These are phyloP conservation scores for Cladosporium cucumerinum DNA, from an alignment of 2,329 filamentous ascomycete genomes.

Conservation along the genomic window DNA sequence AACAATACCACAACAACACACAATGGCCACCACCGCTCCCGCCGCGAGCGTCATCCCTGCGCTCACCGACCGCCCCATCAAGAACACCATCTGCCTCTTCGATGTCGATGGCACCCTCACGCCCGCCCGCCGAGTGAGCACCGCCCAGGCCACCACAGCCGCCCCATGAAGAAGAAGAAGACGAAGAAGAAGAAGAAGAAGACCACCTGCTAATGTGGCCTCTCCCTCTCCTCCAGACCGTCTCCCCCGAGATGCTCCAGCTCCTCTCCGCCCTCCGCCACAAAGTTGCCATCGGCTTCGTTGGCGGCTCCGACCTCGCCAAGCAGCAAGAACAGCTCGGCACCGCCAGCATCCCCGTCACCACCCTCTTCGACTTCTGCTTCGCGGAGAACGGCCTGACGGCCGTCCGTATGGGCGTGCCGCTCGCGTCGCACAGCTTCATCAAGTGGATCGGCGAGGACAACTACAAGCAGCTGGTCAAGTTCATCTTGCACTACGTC, in stretches of 20 bases:
- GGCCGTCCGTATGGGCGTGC: constrained; percentile 77
- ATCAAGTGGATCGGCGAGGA: constrained; percentile 88
- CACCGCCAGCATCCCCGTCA: constrained; percentile 64
- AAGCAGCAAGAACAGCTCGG: constrained; percentile 98
- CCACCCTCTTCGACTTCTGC: constrained; percentile 90
- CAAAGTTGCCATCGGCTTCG: constrained; percentile 85
- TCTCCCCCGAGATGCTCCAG: constrained; percentile 76
- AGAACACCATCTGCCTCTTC: constrained; percentile 92
- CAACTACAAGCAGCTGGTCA: constrained; percentile 73
- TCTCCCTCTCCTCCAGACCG: constrained; percentile 34
- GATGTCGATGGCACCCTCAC: constrained; percentile 95
- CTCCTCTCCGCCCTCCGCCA: constrained; percentile 77
- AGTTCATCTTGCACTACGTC: constrained; percentile 75
- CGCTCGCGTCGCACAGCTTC: constrained; percentile 77
- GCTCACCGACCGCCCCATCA: constrained; percentile 77
- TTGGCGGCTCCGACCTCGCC: constrained; percentile 84
- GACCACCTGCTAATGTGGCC: constrained; percentile 5
- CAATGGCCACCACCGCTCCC: constrained; percentile 35
- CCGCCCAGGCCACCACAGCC: not conserved
- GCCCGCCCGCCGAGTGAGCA: constrained; percentile 68
- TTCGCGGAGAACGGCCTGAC: constrained; percentile 96
- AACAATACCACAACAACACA: constrained; percentile 10
- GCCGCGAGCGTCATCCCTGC: constrained; percentile 60
- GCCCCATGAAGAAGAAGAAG: not conserved
- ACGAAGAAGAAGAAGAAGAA: not conserved